phyloP scores from a whole-genome alignment of 2,329 filamentous ascomycete species.

The Fusarium setosum region DNA sequence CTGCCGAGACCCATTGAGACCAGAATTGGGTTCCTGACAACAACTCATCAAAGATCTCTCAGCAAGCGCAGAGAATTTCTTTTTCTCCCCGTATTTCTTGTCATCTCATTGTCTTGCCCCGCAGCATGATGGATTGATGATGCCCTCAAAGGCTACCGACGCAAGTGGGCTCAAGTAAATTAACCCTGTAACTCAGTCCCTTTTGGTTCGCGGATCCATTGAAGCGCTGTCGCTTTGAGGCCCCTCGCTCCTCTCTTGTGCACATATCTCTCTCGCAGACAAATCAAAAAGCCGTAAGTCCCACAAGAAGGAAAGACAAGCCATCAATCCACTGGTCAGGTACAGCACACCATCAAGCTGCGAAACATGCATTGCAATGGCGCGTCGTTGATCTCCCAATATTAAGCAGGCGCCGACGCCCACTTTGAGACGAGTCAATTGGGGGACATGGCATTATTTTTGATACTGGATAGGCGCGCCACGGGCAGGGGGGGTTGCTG shows the following conservation, averaged over 20 bases:
- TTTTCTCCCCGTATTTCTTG: conserved; percentile 1
- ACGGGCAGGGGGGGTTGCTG: conserved; percentile 11
- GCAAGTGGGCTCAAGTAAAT: conserved; percentile 11
- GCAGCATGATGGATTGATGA: conserved; percentile 17
- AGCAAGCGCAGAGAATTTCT: conserved; percentile 11
- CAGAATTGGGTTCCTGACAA: neutral
- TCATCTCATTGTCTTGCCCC: conserved; percentile 12
- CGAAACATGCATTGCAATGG: conserved; percentile 38
- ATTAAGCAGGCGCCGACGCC: conserved; percentile 16
- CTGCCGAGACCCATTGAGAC: neutral
- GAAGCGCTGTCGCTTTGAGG: conserved; percentile 28
- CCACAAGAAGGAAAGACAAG: conserved; percentile 17
- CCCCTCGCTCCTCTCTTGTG: conserved; percentile 18
- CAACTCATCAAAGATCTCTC: conserved; percentile 13
- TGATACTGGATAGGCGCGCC: conserved; percentile 25
- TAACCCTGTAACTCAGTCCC: conserved; percentile 21
- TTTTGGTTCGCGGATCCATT: conserved; percentile 8
- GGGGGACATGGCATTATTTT: neutral
- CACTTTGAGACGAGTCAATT: conserved; percentile 20
- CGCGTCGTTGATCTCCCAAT: conserved; percentile 32
- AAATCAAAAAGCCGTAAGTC: conserved; percentile 20
- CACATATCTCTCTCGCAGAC: conserved; percentile 19
- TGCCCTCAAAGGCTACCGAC: conserved; percentile 8
- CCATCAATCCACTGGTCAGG: conserved; percentile 33
- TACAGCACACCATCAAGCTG: conserved; percentile 34